These are phyloP conservation scores for Saccharomycopsis sp. DNA, from an alignment of 805 yeast species.

Conservation along the genomic window DNA sequence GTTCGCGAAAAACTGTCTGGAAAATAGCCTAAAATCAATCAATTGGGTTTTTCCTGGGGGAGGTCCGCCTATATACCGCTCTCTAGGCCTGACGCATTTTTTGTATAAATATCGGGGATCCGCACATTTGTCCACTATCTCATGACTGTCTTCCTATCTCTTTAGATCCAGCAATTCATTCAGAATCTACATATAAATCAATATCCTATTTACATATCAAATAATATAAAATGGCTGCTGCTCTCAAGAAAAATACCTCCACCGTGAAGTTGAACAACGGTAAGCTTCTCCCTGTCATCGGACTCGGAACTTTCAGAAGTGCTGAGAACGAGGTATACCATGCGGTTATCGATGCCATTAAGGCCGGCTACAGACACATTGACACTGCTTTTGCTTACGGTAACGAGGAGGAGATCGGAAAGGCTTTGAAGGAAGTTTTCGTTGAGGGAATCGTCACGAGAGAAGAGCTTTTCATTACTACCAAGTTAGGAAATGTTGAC, in stretches of 20 bases:
- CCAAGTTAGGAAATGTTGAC: conserved; percentile 51
- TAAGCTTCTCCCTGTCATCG: conserved; percentile 33
- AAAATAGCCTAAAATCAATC: not conserved
- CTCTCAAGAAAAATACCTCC: conserved; percentile 11
- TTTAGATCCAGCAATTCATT: too few relatives aligned
- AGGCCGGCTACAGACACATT: conserved; percentile 50
- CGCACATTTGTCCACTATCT: not conserved
- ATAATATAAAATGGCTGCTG: not conserved
- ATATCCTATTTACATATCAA: not conserved
- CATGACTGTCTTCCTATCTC: not conserved
- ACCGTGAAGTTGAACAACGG: conserved; percentile 23
- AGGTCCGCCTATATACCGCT: too few relatives aligned
- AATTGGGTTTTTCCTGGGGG: not conserved
- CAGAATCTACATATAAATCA: not conserved
- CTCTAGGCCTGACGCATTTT: not conserved
- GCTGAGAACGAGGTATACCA: conserved; percentile 37
- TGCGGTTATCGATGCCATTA: conserved; percentile 41
- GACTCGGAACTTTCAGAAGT: conserved; percentile 46
- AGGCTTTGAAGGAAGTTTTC: conserved; percentile 26
- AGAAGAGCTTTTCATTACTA: conserved; percentile 52
- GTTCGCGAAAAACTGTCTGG: not conserved
- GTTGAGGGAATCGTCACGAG: conserved; percentile 26
- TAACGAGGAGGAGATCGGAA: conserved; percentile 49
- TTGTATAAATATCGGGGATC: not conserved
- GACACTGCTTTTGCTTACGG: conserved; percentile 63